These are phyloP conservation scores for Clavaria fumosa DNA, from an alignment of 768 basidiomycete species.

Conservation along the genomic window DNA sequence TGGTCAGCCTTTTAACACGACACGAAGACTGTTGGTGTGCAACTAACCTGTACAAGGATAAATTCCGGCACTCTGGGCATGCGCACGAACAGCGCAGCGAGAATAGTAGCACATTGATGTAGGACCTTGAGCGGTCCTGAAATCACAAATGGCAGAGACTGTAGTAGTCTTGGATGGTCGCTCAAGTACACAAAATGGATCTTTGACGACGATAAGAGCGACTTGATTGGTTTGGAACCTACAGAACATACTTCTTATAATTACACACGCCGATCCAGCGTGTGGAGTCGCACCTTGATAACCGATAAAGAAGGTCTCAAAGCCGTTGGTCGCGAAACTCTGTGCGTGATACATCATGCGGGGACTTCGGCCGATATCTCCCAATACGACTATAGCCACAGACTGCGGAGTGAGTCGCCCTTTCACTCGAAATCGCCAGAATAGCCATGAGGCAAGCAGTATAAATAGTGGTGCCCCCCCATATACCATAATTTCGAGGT, in stretches of 20 bases:
- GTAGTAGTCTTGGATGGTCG: conserved; percentile 40
- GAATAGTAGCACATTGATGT: conserved; percentile 49
- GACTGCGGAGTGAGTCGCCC: conserved; percentile 30
- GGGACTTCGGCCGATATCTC: conserved; percentile 91
- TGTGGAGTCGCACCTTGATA: conserved; percentile 51
- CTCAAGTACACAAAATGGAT: conserved; percentile 55
- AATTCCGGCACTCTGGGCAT: conserved; percentile 62
- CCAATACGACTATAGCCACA: conserved; percentile 83
- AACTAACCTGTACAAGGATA: conserved; percentile 75
- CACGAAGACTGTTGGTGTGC: background rate
- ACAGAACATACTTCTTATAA: conserved; percentile 2
- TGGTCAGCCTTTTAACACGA: background rate
- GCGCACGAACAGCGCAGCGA: conserved; percentile 42
- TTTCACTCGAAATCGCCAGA: background rate
- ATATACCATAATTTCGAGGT: too few relatives aligned
- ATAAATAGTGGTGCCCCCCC: too few relatives aligned
- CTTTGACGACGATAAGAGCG: conserved; percentile 49
- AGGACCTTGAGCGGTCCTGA: conserved; percentile 72
- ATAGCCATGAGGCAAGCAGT: background rate
- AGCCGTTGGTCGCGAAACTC: conserved; percentile 71
- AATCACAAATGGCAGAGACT: conserved; percentile 44
- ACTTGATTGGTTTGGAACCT: conserved; percentile 70
- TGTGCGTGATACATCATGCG: conserved; percentile 99
- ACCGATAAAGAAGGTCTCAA: conserved; percentile 69
- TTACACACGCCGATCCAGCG: background rate